Evolutionary conservation across 108 stramenopile species (phyloP), one percentile per base, ranked within the genome.

Genomic region (Nitzschia inconspicua): DNA sequence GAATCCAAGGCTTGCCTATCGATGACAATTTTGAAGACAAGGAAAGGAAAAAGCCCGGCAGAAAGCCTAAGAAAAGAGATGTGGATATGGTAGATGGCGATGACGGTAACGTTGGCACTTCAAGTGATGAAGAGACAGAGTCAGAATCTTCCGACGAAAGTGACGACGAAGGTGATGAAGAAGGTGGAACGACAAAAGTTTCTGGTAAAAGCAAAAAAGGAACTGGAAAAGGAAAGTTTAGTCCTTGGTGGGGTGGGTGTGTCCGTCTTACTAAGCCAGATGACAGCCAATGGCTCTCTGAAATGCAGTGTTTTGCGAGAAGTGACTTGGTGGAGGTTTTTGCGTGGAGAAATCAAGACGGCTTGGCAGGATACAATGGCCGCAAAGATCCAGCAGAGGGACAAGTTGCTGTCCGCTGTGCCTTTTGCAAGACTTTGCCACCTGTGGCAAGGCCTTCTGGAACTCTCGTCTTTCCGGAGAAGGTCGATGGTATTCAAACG

Each of bases 341-440:
- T 43, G 77, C 75, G 30, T 75, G 77, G n/a, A 49, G 53, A 13
- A 70, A 81, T 20, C 67, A 77, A 11, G 91, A 86, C 46, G 34
- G 44, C 23, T 58, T 74, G 26, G 67, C 74, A 25, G 76, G 81
- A 14, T 82, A 82, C 52, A 39, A 32, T 28, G 78, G 78, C 4
- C 52, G 78, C 22, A 79, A 77, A 49, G 68, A 79, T 24, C 78
- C 82, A 11, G 68, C 60, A 3, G 29, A 70, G 32, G 85, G 89
- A 37, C 89, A 91, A 60, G 86, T 86, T 47, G 89, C 79, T n/a
- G 59, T 91, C 49, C 72, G 89, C 20, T 91, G 89, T 57, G 74
- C 76, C 16, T 87, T 79, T 40, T 91, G 89, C 68, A 86, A 86
- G 52, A 62, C 63, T 18, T 66, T 76, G 9, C 40, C 52, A 10